These are phyloP conservation scores for Zasmidium citrigriseum DNA, from an alignment of 2,329 filamentous ascomycete genomes.

Conservation along the genomic window DNA sequence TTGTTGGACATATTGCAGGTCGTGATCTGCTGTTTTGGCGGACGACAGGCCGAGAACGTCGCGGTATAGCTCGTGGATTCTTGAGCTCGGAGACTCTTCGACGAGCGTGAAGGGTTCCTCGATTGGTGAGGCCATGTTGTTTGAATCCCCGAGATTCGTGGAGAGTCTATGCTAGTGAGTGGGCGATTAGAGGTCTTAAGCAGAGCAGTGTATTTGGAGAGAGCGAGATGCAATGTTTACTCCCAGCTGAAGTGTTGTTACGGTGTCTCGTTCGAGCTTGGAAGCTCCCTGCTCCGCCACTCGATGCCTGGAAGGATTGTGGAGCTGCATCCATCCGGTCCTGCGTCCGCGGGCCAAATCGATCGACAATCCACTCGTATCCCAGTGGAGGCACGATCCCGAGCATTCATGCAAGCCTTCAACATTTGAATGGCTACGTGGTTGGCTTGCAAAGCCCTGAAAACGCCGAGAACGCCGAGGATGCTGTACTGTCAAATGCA, in stretches of 20 bases:
- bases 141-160: no score
- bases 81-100: neutral
- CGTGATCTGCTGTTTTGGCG: slow-evolving; percentile 40
- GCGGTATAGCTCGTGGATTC: slow-evolving; percentile 36
- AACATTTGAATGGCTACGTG: no score
- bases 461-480: no score
- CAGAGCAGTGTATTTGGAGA: neutral
- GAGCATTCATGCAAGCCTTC: no score
- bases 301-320: neutral
- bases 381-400: no score
- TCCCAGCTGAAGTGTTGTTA: neutral
- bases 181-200: neutral
- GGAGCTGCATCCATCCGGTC: neutral
- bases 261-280: neutral
- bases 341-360: neutral
- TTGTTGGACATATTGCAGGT: slow-evolving; percentile 40
- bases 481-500: no score
- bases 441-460: no score
- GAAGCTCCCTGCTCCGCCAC: neutral
- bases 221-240: neutral
- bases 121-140: neutral
- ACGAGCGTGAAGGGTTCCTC: slow-evolving; percentile 10
- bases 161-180: no score
- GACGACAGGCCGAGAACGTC: slow-evolving; percentile 38
- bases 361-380: neutral